phyloP scores from a whole-genome alignment of 2,329 filamentous ascomycete genomes.

The Plectosphaerella cucumerina region DNA sequence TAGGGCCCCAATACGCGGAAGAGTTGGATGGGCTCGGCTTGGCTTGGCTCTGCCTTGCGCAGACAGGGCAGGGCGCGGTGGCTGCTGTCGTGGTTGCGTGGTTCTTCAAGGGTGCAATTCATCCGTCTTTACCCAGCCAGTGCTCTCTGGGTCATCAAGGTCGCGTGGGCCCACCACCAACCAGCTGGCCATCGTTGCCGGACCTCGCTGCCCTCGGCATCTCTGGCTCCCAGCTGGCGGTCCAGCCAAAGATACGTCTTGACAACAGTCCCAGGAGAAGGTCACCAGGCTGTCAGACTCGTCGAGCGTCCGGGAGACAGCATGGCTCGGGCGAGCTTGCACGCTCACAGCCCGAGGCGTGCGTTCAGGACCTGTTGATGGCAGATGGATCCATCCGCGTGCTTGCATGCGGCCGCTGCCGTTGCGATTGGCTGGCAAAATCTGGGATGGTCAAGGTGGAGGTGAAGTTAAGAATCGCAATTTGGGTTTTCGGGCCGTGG shows the following conservation, averaged over 20 bases:
- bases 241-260: no score
- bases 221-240: no score
- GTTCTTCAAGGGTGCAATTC: conserved; percentile 1
- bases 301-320: no score
- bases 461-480: conserved; percentile 15
- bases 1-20: no score
- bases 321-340: no score
- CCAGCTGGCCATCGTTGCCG: background rate
- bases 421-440: conserved; percentile 19
- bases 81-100: background rate
- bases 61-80: no score
- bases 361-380: no score
- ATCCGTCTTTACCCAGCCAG: conserved; percentile 3
- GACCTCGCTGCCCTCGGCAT: background rate
- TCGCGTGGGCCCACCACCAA: background rate
- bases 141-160: background rate
- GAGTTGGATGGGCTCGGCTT: no score
- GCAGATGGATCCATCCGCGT: conserved; percentile 2
- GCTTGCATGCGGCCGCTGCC: conserved; percentile 2
- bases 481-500: conserved; percentile 31
- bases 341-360: no score
- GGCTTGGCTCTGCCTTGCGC: no score
- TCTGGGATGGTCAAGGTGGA: conserved; percentile 8
- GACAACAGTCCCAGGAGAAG: no score
- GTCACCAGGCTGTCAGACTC: no score